These are phyloP conservation scores for Saccharomycopsis guyanensis DNA, from an alignment of 805 yeast species.

Conservation along the genomic window DNA sequence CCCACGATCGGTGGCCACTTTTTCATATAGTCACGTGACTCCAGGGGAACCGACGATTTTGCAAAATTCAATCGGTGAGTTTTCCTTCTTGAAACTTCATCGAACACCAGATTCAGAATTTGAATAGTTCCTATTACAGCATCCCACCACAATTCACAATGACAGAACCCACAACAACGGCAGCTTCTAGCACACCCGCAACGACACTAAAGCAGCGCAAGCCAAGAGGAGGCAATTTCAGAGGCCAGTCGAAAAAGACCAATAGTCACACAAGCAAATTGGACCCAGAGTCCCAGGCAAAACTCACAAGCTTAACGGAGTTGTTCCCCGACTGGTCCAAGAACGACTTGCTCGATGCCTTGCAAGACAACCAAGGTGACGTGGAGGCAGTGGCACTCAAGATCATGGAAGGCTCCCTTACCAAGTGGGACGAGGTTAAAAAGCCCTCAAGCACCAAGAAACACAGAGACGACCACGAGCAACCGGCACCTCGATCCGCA, in stretches of 20 bases:
- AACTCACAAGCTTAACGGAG: slow-evolving; percentile 58
- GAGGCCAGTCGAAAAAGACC: slow-evolving; percentile 41
- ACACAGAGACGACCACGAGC: slow-evolving; percentile 28
- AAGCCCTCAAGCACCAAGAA: slow-evolving; percentile 52
- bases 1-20: too few relatives aligned
- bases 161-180: not conserved
- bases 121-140: too few relatives aligned
- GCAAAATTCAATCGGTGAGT: not conserved
- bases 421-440: slow-evolving; percentile 91
- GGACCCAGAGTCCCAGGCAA: slow-evolving; percentile 29
- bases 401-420: slow-evolving; percentile 83
- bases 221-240: slow-evolving; percentile 27
- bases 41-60: not conserved
- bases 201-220: not conserved
- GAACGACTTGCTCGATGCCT: slow-evolving; percentile 71
- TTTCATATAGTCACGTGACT: not conserved
- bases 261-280: slow-evolving; percentile 25
- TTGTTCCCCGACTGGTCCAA: slow-evolving; percentile 92
- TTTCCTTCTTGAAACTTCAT: not conserved
- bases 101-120: too few relatives aligned
- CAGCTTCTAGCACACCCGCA: slow-evolving; percentile 1
- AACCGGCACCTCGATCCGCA: not conserved
- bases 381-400: slow-evolving; percentile 76
- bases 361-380: slow-evolving; percentile 64
- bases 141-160: not conserved